Evolutionary conservation across 2,329 filamentous ascomycete genomes (phyloP), one percentile per base, ranked within the genome.

Genomic region (Phialemoniopsis sp.): DNA sequence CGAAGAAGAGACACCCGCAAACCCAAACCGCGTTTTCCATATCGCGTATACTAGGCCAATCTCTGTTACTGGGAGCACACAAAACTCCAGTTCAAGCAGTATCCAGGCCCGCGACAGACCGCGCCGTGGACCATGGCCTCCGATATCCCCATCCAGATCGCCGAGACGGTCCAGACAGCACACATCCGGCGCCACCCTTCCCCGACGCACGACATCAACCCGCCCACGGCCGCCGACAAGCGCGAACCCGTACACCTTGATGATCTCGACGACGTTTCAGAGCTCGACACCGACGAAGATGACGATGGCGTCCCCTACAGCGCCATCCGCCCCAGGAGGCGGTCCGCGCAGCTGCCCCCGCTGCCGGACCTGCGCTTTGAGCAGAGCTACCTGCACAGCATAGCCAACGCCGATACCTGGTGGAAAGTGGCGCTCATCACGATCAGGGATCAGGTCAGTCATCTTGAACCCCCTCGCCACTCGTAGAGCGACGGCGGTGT

Each of bases 301-400:
- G 78, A 82, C 37, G 81, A 84, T 43, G 84, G 87, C 40, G 80
- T 88, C 16, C 84, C 84, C 12, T 71, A 82, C 45, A 84, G 78
- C 48, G 73, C 84, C 5, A 62, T 89, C 37, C 70, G 71, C 32
- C 70, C 80, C 37, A 70, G 70, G 35, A 34, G 34, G 37, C 70
- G 68, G 35, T 54, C 56, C 34, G 60, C 64, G 29, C 60, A 65
- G 31, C 67, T 82, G 39, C 78, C 76, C 21, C 78, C 80, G 8
- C 76, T 96, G 56, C 89, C 90, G 4, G 93, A 98, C 66, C 70
- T 98, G 49, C 80, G 93, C 32, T 97, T 97, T 66, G 93, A 98
- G 68, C 93, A 98, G 75, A 96, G 90, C 72, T 98, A 98, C 63
- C 76, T 98, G 40, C 85, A 87, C 53, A 95, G 89, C 66, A 86